phyloP scores from a whole-genome alignment of 2,329 filamentous ascomycete genomes.

The Penicillium nordicum region DNA sequence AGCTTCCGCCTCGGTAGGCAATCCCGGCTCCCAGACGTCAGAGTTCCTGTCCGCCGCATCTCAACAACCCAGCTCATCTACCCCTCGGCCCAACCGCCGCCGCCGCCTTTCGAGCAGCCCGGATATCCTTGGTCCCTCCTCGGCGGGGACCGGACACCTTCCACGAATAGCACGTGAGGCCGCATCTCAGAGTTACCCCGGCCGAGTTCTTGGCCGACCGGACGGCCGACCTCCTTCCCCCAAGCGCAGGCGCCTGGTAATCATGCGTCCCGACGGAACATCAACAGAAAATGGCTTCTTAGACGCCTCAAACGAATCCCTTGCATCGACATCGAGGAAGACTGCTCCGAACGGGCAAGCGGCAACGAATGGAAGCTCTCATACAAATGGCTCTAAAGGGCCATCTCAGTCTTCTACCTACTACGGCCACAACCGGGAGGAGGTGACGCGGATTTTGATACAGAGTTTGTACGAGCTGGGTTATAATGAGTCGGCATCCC shows the following conservation, averaged over 20 bases:
- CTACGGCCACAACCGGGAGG: slow-evolving; percentile 83
- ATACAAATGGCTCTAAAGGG: slow-evolving; percentile 41
- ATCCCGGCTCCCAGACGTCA: slow-evolving; percentile 20
- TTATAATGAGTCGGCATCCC: slow-evolving; percentile 71
- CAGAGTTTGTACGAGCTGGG: slow-evolving; percentile 88
- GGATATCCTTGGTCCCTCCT: slow-evolving; percentile 21
- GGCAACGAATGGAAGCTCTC: slow-evolving; percentile 37
- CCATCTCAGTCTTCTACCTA: slow-evolving; percentile 51
- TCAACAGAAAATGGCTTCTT: slow-evolving; percentile 55
- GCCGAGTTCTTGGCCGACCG: slow-evolving; percentile 24
- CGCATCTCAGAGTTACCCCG: slow-evolving; percentile 24
- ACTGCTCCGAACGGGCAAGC: slow-evolving; percentile 58
- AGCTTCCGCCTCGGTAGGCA: slow-evolving; percentile 37
- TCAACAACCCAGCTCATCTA: slow-evolving; percentile 8
- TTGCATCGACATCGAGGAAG: slow-evolving; percentile 45
- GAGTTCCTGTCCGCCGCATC: slow-evolving; percentile 4
- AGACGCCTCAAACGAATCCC: slow-evolving; percentile 57
- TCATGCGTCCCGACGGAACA: slow-evolving; percentile 62
- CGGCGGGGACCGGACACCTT: slow-evolving; percentile 21
- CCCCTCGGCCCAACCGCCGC: slow-evolving; percentile 12
- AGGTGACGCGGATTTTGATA: slow-evolving; percentile 88
- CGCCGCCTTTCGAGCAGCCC: slow-evolving; percentile 34
- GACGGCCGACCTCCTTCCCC: slow-evolving; percentile 38
- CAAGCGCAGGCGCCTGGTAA: slow-evolving; percentile 59
- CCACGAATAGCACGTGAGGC: slow-evolving; percentile 25